A percentile compares a stretch with the other conserved stretches of the same genome.
phyloP scores from a whole-genome alignment of 495 filamentous ascomycete genomes.

The Daldinia caldariorum region DNA sequence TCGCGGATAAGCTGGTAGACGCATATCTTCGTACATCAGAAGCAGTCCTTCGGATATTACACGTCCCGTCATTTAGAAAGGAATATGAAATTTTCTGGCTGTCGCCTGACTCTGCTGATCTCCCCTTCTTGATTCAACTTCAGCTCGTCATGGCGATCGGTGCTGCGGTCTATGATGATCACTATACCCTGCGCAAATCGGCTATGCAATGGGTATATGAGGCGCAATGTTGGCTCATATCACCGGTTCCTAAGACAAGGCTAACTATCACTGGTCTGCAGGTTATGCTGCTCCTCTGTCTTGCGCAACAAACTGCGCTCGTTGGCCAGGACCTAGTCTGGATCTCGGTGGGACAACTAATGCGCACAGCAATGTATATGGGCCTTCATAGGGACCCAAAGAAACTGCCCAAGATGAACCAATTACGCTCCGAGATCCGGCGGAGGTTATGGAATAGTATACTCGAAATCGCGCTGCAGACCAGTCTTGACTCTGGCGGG shows the following conservation, averaged over 20 bases:
- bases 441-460: conserved; percentile 66
- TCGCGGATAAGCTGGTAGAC: conserved; percentile 51
- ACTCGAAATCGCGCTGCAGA: conserved; percentile 58
- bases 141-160: conserved; percentile 65
- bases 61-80: conserved; percentile 53
- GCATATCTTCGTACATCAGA: conserved; percentile 44
- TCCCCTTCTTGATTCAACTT: conserved; percentile 60
- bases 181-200: conserved; percentile 54
- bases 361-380: conserved; percentile 40
- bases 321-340: conserved; percentile 57
- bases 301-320: conserved; percentile 57
- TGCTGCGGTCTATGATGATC: conserved; percentile 52
- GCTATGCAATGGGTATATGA: conserved; percentile 65
- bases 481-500: conserved; percentile 64
- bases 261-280: conserved; percentile 58
- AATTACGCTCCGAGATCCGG: conserved; percentile 66
- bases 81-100: conserved; percentile 48
- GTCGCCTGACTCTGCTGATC: conserved; percentile 26
- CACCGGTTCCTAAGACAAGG: conserved; percentile 56
- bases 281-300: conserved; percentile 58
- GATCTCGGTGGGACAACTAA: conserved; percentile 29
- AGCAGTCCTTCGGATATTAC: conserved; percentile 54
- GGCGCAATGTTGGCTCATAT: conserved; percentile 63
- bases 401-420: conserved; percentile 29
- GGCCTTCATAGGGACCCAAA: conserved; percentile 44